Evolutionary conservation across 768 basidiomycete genomes (phyloP).

Genomic region (Naganishia vaughanmartiniae): DNA sequence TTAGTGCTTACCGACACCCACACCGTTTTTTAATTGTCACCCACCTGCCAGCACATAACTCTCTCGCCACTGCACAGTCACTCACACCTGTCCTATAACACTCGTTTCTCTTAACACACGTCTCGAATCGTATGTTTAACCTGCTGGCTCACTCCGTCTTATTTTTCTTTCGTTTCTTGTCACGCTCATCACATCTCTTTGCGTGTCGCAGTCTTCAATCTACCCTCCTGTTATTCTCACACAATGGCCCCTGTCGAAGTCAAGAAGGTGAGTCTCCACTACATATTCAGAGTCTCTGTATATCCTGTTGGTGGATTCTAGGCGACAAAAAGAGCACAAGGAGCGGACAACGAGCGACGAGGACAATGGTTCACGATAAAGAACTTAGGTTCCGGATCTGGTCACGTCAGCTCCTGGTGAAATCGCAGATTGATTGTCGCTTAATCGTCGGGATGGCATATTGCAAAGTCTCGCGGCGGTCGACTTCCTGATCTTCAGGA

Average conservation of each 20-base stretch:
- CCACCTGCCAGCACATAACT: neutral
- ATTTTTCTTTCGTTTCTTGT: neutral
- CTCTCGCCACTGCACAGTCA: slow-evolving; percentile 9
- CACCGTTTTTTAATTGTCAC: too few species aligned
- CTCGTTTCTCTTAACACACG: slow-evolving; percentile 12
- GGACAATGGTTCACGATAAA: too few species aligned
- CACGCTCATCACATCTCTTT: neutral
- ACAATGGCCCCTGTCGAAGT: slow-evolving; percentile 59
- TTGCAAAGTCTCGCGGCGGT: too few species aligned
- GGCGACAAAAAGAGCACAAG: too few species aligned
- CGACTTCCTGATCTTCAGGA: neutral
- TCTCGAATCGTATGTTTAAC: slow-evolving; percentile 4
- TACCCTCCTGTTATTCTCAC: slow-evolving; percentile 13
- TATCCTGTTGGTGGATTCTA: too few species aligned
- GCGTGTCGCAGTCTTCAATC: slow-evolving; percentile 1
- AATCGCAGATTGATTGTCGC: too few species aligned
- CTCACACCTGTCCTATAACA: slow-evolving; percentile 9
- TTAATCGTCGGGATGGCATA: too few species aligned
- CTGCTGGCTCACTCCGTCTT: neutral
- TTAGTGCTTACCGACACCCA: too few species aligned
- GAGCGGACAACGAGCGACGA: too few species aligned
- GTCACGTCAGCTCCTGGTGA: too few species aligned
- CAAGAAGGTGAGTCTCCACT: slow-evolving; percentile 64
- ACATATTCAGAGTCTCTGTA: too few species aligned
- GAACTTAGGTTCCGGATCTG: too few species aligned